phyloP scores from a whole-genome alignment of 2,329 filamentous ascomycete genomes.

The Colletotrichum abscissum region DNA sequence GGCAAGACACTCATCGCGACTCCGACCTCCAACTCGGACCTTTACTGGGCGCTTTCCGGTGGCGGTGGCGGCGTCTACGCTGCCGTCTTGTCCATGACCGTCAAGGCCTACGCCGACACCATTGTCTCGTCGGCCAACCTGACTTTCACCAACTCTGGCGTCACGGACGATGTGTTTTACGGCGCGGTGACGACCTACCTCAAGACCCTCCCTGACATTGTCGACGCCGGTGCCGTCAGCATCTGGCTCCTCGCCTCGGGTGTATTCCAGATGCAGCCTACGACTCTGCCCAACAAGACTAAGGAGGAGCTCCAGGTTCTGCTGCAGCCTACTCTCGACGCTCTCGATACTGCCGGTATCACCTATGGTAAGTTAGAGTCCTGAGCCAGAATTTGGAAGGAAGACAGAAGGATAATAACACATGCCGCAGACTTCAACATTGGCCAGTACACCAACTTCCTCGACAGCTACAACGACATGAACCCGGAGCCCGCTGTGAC shows the following conservation, averaged over 20 bases:
- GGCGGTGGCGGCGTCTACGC: constrained; percentile 65
- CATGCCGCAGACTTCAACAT: constrained; percentile 33
- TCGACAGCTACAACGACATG: constrained; percentile 35
- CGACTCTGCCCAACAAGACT: constrained; percentile 57
- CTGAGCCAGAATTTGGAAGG: background rate
- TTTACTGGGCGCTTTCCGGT: constrained; percentile 67
- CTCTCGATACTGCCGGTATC: constrained; percentile 39
- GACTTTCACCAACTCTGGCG: constrained; percentile 45
- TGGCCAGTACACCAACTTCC: constrained; percentile 42
- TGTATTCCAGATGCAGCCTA: constrained; percentile 28
- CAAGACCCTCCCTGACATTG: constrained; percentile 18
- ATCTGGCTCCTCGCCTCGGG: constrained; percentile 25
- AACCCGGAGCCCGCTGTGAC: constrained; percentile 34
- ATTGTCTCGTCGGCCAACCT: constrained; percentile 56
- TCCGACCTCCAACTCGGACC: constrained; percentile 55
- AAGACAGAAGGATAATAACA: background rate
- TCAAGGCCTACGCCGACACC: constrained; percentile 42
- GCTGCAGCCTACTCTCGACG: constrained; percentile 53
- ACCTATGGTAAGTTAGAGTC: constrained; percentile 40
- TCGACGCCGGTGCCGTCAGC: constrained; percentile 30
- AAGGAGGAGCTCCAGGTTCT: constrained; percentile 50
- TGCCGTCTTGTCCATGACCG: constrained; percentile 61
- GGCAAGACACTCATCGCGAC: constrained; percentile 56
- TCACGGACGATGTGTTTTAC: constrained; percentile 39
- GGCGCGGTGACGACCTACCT: constrained; percentile 34